A percentile compares a stretch with the other conserved stretches of the same genome.
Conservation (phyloP, 2,329 filamentous ascomycete genomes). For the Fusarium armeniacum region DNA sequence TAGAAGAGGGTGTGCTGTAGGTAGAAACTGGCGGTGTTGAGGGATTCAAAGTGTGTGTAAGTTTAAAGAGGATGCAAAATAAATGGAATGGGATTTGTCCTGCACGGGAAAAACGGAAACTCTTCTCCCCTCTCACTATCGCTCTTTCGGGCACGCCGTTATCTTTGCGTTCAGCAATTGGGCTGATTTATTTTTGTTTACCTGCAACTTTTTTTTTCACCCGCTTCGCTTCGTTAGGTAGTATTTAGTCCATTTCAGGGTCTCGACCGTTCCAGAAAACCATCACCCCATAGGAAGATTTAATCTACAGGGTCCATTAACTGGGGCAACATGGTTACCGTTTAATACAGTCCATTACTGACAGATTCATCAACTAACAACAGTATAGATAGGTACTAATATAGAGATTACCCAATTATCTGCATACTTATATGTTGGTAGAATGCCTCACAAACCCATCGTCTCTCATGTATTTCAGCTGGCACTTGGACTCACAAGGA, state of each 20-base stretch:
- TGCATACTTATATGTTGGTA: neutral
- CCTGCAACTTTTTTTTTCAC: slow-evolving; percentile 1
- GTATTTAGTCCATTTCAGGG: slow-evolving; percentile 27
- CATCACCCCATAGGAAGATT: neutral
- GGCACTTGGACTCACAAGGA: neutral
- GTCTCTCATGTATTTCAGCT: neutral
- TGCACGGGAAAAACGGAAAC: slow-evolving; percentile 40
- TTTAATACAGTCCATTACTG: neutral
- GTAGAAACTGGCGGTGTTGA: slow-evolving; percentile 36
- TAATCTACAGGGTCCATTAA: neutral
- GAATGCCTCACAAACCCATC: neutral
- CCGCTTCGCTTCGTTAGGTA: slow-evolving; percentile 8
- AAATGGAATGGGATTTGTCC: slow-evolving; percentile 23
- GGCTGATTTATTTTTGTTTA: slow-evolving; percentile 18
- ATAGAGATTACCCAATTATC: no score
- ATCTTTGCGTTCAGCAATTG: slow-evolving; percentile 28
- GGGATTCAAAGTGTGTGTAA: slow-evolving; percentile 23
- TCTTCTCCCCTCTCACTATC: slow-evolving; percentile 21
- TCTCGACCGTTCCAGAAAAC: slow-evolving; percentile 41
- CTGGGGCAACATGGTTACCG: neutral
- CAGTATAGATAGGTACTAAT: no score
- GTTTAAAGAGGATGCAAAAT: slow-evolving; percentile 19
- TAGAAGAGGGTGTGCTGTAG: slow-evolving; percentile 17
- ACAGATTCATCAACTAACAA: neutral
- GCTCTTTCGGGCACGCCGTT: slow-evolving; percentile 35